phyloP scores from a whole-genome alignment of 208 protist species.

The Eutreptiella sp. region DNA sequence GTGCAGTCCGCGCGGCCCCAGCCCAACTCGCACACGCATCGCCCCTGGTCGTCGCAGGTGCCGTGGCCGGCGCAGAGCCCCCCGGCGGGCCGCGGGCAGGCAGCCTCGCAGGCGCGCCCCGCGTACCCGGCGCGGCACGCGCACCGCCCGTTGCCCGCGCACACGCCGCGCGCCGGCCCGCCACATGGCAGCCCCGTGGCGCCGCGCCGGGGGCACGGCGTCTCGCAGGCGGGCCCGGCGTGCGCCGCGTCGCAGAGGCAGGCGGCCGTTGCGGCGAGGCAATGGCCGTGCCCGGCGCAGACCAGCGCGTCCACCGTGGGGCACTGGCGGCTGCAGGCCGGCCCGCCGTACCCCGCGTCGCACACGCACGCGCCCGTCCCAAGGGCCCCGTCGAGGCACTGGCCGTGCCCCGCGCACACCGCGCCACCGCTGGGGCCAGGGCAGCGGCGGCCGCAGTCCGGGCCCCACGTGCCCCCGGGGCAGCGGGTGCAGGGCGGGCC shows the following conservation, averaged over 20 bases:
- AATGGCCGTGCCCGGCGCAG: neutral
- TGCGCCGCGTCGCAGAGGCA: slow-evolving; percentile 17
- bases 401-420: slow-evolving; percentile 7
- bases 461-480: neutral
- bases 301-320: neutral
- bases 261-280: slow-evolving; percentile 1
- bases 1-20: slow-evolving; percentile 1
- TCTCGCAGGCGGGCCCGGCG: slow-evolving; percentile 20
- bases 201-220: neutral
- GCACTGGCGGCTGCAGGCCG: neutral
- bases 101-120: slow-evolving; percentile 5
- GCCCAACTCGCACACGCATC: slow-evolving; percentile 17
- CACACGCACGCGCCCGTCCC: neutral
- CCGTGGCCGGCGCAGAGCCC: neutral
- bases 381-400: neutral
- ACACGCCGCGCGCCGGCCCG: neutral
- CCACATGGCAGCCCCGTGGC: neutral
- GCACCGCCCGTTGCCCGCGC: slow-evolving; percentile 22
- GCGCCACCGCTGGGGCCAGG: neutral
- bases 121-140: slow-evolving; percentile 1
- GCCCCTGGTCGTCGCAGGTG: neutral
- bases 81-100: neutral
- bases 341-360: neutral
- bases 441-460: slow-evolving; percentile 2
- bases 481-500: neutral